phyloP scores from a whole-genome alignment of 192 early-diverging fungal genomes.

The Gaertneriomyces semiglobifer region DNA sequence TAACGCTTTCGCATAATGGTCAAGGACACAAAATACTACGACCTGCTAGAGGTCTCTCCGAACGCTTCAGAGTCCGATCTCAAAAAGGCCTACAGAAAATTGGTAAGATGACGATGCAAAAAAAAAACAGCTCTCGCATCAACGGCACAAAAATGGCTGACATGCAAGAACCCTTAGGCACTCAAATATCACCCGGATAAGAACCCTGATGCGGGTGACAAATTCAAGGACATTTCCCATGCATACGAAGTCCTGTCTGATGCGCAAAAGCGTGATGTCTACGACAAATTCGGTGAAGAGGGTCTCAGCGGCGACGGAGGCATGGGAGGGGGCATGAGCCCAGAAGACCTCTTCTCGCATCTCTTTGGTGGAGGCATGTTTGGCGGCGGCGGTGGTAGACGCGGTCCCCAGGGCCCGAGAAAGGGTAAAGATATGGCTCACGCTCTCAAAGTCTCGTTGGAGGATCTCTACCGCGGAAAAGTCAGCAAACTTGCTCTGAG shows the following conservation, averaged over 20 bases:
- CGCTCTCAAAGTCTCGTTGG: slow-evolving; percentile 77
- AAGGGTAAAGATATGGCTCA: slow-evolving; percentile 94
- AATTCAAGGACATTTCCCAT: slow-evolving; percentile 98
- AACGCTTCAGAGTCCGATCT: slow-evolving; percentile 75
- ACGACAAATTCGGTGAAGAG: slow-evolving; percentile 94
- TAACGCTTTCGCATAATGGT: slow-evolving; percentile 38
- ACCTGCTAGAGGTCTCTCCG: slow-evolving; percentile 78
- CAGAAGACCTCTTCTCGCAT: slow-evolving; percentile 95
- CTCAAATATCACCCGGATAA: slow-evolving; percentile 91
- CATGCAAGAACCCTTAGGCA: slow-evolving; percentile 39
- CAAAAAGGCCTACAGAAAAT: slow-evolving; percentile 98
- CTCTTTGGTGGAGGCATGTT: slow-evolving; percentile 78
- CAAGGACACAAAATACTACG: slow-evolving; percentile 89
- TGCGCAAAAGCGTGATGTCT: slow-evolving; percentile 80
- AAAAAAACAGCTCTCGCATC: too few relatives aligned
- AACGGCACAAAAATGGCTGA: too few relatives aligned
- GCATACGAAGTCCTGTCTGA: slow-evolving; percentile 97
- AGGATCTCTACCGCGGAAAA: slow-evolving; percentile 87
- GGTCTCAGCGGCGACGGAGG: slow-evolving; percentile 78
- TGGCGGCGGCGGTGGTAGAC: slow-evolving; percentile 64
- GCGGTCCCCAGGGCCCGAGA: slow-evolving; percentile 72
- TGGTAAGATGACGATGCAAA: slow-evolving; percentile 25
- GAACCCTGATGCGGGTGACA: slow-evolving; percentile 85
- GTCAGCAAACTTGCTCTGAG: slow-evolving; percentile 92
- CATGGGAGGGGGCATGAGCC: slow-evolving; percentile 66